Evolutionary conservation across 306 rosid species (phyloP), one percentile per base, ranked within the genome.

Genomic region (Lathyrus sativus): DNA sequence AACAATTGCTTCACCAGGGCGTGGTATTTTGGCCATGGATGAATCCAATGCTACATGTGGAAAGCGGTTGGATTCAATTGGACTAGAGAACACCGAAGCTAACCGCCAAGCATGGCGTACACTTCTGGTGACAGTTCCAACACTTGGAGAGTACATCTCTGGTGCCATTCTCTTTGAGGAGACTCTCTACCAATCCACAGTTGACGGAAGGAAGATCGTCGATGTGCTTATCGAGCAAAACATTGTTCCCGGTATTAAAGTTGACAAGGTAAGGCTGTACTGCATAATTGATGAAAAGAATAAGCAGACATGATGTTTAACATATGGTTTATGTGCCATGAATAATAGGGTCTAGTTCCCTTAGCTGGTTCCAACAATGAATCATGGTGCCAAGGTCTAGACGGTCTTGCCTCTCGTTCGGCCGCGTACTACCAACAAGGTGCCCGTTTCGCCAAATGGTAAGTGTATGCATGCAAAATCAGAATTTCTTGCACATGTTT

Each of bases 341-440:
- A 65, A 69, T 51, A 17, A 53, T n/a, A 70, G 76, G 80, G 97
- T 81, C 71, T 88, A 80, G 95, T 88, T 57, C 95, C 97, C 9
- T 77, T 90, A 3, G 64, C 72, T 56, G 97, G 97, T 74, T 90
- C 95, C 24, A 90, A 90, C 44, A 62, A 85, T 56, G 97, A 90
- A 80, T 90, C 95, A 29, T 90, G 97, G 97, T 90, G 97, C 86
- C 97, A 90, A 86, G 97, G 96, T 73, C 88, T 90, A 3, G 96
- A 90, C 31, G 96, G 96, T 46, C 91, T 90, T 50, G 87, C 95
- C 63, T 88, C 96, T 62, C 96, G 95, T 57, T 50, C 95, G 4
- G 95, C 96, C 75, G 95, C 96, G 26, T 90, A 88, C 95, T 88
- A 88, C 81, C 85, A 88, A n/a, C 91, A 90, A 62, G 95, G 95